A percentile compares a stretch with the other conserved stretches of the same genome.
Evolutionary conservation across 192 early-diverging fungal species (phyloP).

Genomic region (Fimicolochytrium jonesii): DNA sequence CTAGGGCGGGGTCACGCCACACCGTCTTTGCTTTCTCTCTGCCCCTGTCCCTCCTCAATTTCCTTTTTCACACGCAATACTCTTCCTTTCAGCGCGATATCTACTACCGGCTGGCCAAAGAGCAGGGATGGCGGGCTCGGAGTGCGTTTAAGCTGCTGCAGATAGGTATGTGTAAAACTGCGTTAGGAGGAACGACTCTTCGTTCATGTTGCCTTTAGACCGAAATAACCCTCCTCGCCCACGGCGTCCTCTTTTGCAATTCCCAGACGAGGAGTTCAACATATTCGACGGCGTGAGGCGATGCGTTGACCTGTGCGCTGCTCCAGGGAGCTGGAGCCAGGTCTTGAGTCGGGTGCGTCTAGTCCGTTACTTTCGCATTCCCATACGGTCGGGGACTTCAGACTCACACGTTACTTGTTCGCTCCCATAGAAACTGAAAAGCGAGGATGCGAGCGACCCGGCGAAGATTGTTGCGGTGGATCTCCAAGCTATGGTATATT

Average conservation of each 20-base stretch:
- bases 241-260: background rate
- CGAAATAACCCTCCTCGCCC: too few species aligned
- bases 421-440: slow-evolving; percentile 16
- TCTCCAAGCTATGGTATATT: slow-evolving; percentile 90
- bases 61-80: background rate
- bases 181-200: too few species aligned
- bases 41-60: background rate
- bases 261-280: slow-evolving; percentile 81
- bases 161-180: slow-evolving; percentile 55
- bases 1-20: background rate
- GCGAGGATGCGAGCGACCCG: slow-evolving; percentile 41
- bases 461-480: slow-evolving; percentile 92
- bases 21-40: background rate
- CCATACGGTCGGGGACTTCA: background rate
- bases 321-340: slow-evolving; percentile 97
- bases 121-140: slow-evolving; percentile 95
- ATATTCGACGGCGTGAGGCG: slow-evolving; percentile 78
- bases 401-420: background rate
- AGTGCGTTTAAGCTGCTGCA: slow-evolving; percentile 97
- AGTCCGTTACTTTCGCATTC: background rate
- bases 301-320: slow-evolving; percentile 96
- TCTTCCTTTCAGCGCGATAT: slow-evolving; percentile 64
- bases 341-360: slow-evolving; percentile 53
- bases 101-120: slow-evolving; percentile 95
- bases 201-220: too few species aligned